Evolutionary conservation across 2,329 filamentous ascomycete genomes (phyloP).

Genomic region (Lecanosticta acicola): DNA sequence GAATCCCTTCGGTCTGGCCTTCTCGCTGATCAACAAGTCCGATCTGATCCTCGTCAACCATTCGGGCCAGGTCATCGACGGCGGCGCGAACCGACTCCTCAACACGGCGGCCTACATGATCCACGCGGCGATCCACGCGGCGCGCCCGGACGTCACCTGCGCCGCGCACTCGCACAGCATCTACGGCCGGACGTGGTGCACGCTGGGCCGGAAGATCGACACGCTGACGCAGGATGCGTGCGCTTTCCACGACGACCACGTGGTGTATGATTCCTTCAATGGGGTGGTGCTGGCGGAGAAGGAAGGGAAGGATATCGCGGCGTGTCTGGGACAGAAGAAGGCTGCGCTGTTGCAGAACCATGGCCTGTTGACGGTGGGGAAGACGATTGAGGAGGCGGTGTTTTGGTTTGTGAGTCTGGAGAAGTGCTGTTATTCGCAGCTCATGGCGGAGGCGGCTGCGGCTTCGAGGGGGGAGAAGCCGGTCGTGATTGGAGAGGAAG

Average conservation of each 20-base stretch:
- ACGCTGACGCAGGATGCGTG: slow-evolving; percentile 43
- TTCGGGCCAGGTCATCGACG: slow-evolving; percentile 40
- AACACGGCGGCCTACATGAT: slow-evolving; percentile 46
- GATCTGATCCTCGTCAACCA: slow-evolving; percentile 45
- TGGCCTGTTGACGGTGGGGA: slow-evolving; percentile 41
- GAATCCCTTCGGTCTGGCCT: slow-evolving; percentile 39
- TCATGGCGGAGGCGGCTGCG: slow-evolving; percentile 55
- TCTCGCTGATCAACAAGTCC: slow-evolving; percentile 40
- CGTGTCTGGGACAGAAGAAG: slow-evolving; percentile 37
- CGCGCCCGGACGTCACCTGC: slow-evolving; percentile 42
- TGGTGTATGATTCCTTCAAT: slow-evolving; percentile 42
- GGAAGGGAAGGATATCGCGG: slow-evolving; percentile 43
- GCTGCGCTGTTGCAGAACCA: slow-evolving; percentile 42
- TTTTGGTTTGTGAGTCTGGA: slow-evolving; percentile 42
- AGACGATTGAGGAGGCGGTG: slow-evolving; percentile 36
- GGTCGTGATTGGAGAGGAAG: slow-evolving; percentile 61
- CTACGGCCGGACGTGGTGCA: slow-evolving; percentile 41
- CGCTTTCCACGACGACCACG: slow-evolving; percentile 39
- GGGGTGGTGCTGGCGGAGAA: slow-evolving; percentile 43
- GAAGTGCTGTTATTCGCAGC: slow-evolving; percentile 38
- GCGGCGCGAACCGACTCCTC: slow-evolving; percentile 35
- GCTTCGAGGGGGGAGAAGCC: slow-evolving; percentile 58
- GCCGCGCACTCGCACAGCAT: slow-evolving; percentile 44
- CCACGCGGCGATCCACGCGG: slow-evolving; percentile 38
- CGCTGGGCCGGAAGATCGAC: slow-evolving; percentile 40